These are phyloP conservation scores for Melastoma candidum DNA, from an alignment of 441 rosid genomes.

Conservation along the genomic window DNA sequence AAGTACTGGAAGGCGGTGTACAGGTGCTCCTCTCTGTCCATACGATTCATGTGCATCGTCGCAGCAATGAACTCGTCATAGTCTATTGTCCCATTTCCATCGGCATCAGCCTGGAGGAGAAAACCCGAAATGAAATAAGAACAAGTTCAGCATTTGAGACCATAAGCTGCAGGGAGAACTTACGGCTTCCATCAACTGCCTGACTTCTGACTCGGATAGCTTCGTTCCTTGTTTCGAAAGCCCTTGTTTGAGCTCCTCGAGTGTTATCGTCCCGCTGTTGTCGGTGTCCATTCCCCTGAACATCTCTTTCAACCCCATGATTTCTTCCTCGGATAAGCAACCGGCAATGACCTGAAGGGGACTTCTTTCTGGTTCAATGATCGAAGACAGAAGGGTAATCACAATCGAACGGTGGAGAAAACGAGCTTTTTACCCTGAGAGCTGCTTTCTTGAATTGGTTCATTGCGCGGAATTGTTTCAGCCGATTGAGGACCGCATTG, in stretches of 20 bases:
- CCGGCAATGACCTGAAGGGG: slow-evolving; percentile 64
- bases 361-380: background rate
- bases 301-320: slow-evolving; percentile 81
- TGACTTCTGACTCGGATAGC: slow-evolving; percentile 66
- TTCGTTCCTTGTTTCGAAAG: slow-evolving; percentile 76
- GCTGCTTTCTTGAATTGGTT: slow-evolving; percentile 85
- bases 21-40: slow-evolving; percentile 7
- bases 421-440: slow-evolving; percentile 40
- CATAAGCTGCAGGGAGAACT: slow-evolving; percentile 8
- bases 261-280: slow-evolving; percentile 71
- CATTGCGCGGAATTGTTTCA: slow-evolving; percentile 87
- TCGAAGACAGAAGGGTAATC: background rate
- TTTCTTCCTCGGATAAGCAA: slow-evolving; percentile 81
- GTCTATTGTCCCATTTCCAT: slow-evolving; percentile 5
- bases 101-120: slow-evolving; percentile 4
- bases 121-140: no score
- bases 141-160: no score
- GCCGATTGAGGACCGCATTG: slow-evolving; percentile 64
- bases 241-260: slow-evolving; percentile 74
- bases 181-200: slow-evolving; percentile 87
- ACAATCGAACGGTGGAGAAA: background rate
- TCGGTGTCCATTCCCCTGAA: slow-evolving; percentile 70
- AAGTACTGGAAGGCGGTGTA: slow-evolving; percentile 4
- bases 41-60: slow-evolving; percentile 8
- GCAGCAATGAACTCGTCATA: slow-evolving; percentile 8